A percentile compares a stretch with the other conserved stretches of the same genome.
These are phyloP conservation scores for Lupinus albus DNA, from an alignment of 306 rosid species.

Conservation along the genomic window DNA sequence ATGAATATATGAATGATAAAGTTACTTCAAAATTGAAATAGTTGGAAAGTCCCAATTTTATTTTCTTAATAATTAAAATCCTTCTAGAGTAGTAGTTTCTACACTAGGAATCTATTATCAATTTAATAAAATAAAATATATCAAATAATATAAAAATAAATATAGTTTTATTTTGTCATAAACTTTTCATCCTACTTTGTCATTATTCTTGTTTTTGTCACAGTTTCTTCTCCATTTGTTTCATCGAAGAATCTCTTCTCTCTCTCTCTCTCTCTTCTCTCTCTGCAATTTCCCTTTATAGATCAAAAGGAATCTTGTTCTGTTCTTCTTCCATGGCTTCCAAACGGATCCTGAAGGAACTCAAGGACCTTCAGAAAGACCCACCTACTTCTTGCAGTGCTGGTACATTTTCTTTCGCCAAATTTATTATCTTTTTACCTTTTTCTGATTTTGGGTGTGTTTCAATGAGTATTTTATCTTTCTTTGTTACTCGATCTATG, in stretches of 20 bases:
- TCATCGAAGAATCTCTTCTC: too few species aligned
- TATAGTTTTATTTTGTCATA: not conserved
- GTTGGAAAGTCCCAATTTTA: too few species aligned
- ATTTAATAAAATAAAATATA: too few species aligned
- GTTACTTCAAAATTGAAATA: too few species aligned
- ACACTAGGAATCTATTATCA: too few species aligned
- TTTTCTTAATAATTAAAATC: too few species aligned
- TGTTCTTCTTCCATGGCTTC: slow-evolving; percentile 60
- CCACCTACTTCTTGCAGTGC: slow-evolving; percentile 92
- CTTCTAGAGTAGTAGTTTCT: too few species aligned
- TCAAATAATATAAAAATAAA: too few species aligned
- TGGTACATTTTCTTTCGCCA: slow-evolving; percentile 47
- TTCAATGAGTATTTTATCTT: slow-evolving; percentile 18
- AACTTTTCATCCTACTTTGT: not conserved
- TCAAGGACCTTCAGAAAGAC: slow-evolving; percentile 85
- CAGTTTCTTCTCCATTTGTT: not conserved
- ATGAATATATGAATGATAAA: too few species aligned
- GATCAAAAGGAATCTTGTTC: slow-evolving; percentile 49
- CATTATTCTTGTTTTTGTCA: not conserved
- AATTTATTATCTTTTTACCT: not conserved
- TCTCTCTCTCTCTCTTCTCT: not conserved
- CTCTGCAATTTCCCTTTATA: slow-evolving; percentile 17
- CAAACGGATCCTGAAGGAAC: slow-evolving; percentile 87
- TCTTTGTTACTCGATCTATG: slow-evolving; percentile 46
- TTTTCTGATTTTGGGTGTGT: slow-evolving; percentile 1